phyloP scores from a whole-genome alignment of 768 basidiomycete genomes.

The Lentinus tigrinus region DNA sequence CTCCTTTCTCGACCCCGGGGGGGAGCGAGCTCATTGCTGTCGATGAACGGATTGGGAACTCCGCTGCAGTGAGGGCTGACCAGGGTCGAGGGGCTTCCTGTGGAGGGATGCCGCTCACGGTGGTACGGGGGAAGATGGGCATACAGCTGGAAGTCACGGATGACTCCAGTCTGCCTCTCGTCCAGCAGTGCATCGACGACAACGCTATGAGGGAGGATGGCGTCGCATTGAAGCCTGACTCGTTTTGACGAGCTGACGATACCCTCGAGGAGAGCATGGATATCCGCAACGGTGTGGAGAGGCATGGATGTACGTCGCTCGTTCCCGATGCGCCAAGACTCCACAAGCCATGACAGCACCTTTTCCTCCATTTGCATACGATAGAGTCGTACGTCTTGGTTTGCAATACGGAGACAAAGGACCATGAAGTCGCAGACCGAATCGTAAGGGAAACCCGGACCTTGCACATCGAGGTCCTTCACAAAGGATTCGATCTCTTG shows the following conservation, averaged over 20 bases:
- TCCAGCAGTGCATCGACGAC: slow-evolving; percentile 62
- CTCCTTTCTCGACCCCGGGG: slow-evolving; percentile 61
- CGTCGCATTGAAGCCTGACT: slow-evolving; percentile 44
- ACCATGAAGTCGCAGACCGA: slow-evolving; percentile 85
- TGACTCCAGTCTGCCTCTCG: slow-evolving; percentile 52
- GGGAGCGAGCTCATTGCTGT: slow-evolving; percentile 35
- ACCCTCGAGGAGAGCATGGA: slow-evolving; percentile 60
- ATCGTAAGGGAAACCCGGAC: slow-evolving; percentile 83
- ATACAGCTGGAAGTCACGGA: slow-evolving; percentile 69
- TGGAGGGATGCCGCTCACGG: not conserved
- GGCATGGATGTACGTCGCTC: slow-evolving; percentile 43
- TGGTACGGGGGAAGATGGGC: slow-evolving; percentile 55
- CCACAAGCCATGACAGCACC: slow-evolving; percentile 76
- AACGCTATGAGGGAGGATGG: slow-evolving; percentile 67
- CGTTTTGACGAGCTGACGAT: slow-evolving; percentile 57
- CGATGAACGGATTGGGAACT: not conserved
- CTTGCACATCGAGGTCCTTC: slow-evolving; percentile 87
- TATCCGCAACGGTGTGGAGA: slow-evolving; percentile 55
- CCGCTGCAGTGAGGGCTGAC: not conserved
- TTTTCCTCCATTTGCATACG: slow-evolving; percentile 87
- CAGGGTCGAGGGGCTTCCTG: not conserved
- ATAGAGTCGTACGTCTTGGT: slow-evolving; percentile 80
- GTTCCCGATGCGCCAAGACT: slow-evolving; percentile 57
- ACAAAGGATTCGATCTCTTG: slow-evolving; percentile 76
- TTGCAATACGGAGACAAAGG: slow-evolving; percentile 65